Evolutionary conservation across 1,284 basidiomycete genomes (phyloP), one percentile per base, ranked within the genome.

Genomic region (Leccinum brunneo-olivaceum): DNA sequence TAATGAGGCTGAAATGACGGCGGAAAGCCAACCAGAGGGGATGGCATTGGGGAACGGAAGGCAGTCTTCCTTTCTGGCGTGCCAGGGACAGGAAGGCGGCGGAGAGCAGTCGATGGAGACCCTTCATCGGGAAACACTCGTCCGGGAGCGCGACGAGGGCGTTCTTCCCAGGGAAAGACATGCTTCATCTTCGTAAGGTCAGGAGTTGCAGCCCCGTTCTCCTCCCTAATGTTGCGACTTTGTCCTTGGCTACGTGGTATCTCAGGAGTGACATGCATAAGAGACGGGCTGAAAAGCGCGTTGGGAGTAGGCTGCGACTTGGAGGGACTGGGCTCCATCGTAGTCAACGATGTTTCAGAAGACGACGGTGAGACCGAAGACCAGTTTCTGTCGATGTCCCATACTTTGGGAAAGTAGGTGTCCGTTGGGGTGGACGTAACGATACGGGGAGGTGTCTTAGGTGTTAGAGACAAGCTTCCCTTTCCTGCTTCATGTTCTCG

Each of bases 81-180:
- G 57, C 57, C 44, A 69, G 57, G 32, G 65, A 66, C 20, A 56
- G 54, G 28, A 49, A 48, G 50, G 18, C 46, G 55, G 14, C 64
- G 53, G 41, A 68, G 58, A 58, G 27, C 9, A n/a, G 34, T 33
- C n/a, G 74, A 75, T 4, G 81, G 78, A 9, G 73, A 68, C 44
- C 85, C 81, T 20, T 76, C 70, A 15, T 65, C 66, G n/a, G 90
- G 91, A 61, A 93, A 92, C 11, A 87, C 77, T 41, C 90, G 79
- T 14, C 74, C 72, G 7, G 89, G 81, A 44, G 71, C 57, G 34
- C 73, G 71, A 36, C 85, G 77, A 4, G 75, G 76, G 45, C 74
- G 76, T 44, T 79, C 74, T 62, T 98, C 94, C 94, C 94, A 98
- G 7, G 94, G 93, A 62, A 98, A 97, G n/a, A 96, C 72, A 19